Evolutionary conservation across 352 stramenopile species (phyloP), one percentile per base, ranked within the genome.

Genomic region (Globisporangium irregulare): DNA sequence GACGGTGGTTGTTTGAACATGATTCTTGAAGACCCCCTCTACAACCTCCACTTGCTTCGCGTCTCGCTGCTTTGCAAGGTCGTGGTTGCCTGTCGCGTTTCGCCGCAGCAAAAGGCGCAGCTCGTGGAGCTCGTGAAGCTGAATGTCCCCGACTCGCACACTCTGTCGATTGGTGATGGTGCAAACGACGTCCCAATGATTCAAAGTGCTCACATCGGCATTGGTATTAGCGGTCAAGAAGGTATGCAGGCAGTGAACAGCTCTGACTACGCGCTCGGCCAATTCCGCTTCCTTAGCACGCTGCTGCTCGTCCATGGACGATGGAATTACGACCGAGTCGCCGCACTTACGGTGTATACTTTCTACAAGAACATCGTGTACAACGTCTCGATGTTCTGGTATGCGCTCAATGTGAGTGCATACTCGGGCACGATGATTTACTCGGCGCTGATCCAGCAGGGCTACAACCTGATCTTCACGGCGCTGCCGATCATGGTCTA

Each of bases 21-120:
- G 68, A 84, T 94, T 12, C 67, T 96, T 4, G 83, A 86, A 71
- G 80, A 92, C 32, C 78, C 82, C 4, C 66, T 92, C 38, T 84
- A 87, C 68, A 92, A 92, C 65, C 70, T 93, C 32, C 84, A 94
- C 67, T 73, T 98, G 41, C 75, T 98, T 14, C 86, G 87, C 25
- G 78, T 97, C 4, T 75, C 90, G 64, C 80, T 86, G 67, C 95
- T 88, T 75, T 99, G 95, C 73, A 94, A 98, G 48, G 94, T 97
- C 12, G 97, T 99, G 1, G 96, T 99, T 64, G 97, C 95, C 32
- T 99, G 97, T 67, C 93, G 98, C 62, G 98, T 99, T 2, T 99
- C 93, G 43, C 98, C 98, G 24, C 90, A 97, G 57, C 98, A 99
- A 76, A 99, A 99, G 76, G 97, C 97, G 7, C 86, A 99, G 57